Evolutionary conservation across 192 early-diverging fungal species (phyloP), one percentile per base, ranked within the genome.

Genomic region (Radiomyces spectabilis): DNA sequence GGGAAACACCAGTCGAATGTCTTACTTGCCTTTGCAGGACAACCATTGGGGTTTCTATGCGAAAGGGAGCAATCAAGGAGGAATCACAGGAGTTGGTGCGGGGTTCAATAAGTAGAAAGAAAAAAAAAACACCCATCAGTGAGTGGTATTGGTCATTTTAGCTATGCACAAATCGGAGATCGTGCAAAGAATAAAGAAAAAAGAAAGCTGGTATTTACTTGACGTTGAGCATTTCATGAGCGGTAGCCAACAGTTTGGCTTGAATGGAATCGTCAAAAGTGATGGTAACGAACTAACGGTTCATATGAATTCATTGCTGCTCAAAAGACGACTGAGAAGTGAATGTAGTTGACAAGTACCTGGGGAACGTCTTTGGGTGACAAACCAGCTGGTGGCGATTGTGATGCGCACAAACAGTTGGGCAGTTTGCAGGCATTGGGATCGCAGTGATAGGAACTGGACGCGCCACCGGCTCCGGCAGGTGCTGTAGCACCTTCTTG

Each of bases 261-360:
- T 81, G 77, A 53, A 86, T 38, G 5, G 82, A 70, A 62, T 86
- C 85, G 45, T 86, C 85, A 63, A 76, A 84, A 12, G 85, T 82
- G 31, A 82, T 53, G 4, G 69, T 69, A 41, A 80, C 63, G 61
- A 82, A 82, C 49, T 37, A 37, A n/a, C n/a, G n/a, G n/a, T n/a
- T n/a, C n/a, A n/a, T n/a, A n/a, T n/a, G n/a, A n/a, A n/a, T n/a
- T n/a, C n/a, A n/a, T n/a, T n/a, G n/a, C n/a, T n/a, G n/a, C n/a
- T n/a, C n/a, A n/a, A n/a, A n/a, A n/a, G n/a, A n/a, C n/a, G 42
- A n/a, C 10, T 25, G 22, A 21, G 4, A 42, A 10, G 22, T 42
- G 5, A 16, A 42, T 16, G 22, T 19, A 19, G 22, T 42, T 5
- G 41, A 42, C 22, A n/a, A n/a, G 15, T 42, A 44, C 42, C 42